Evolutionary conservation across 306 rosid genomes (phyloP), one percentile per base, ranked within the genome.

Genomic region (Inga leiocalycina): DNA sequence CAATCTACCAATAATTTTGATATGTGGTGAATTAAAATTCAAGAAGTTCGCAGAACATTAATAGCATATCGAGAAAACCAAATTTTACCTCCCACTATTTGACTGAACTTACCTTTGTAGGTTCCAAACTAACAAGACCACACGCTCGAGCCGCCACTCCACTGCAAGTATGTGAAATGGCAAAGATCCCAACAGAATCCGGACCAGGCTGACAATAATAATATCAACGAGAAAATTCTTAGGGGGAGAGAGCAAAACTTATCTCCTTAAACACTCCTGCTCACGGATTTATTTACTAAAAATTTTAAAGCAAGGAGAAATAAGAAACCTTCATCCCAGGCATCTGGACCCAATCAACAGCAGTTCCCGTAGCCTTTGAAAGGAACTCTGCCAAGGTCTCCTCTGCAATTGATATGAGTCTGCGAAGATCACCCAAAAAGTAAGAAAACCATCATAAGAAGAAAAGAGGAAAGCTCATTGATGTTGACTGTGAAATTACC

Each of bases 321-420:
- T 73, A 84, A 77, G 39, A 67, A 73, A 97, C 99, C 99, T 97
- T 97, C 99, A 97, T 97, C 98, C 99, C 99, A 91, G 99, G 97
- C 98, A 97, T 91, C 98, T 97, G 99, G 97, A 97, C 98, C 99
- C 99, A 97, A 90, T 97, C 98, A 77, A 97, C 98, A 97, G 99
- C 98, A 89, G 98, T 97, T 91, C 99, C 99, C 69, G 98, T 97
- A 89, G 99, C 99, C 95, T 97, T 97, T 48, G 99, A 97, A 87
- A 97, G 97, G 97, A 97, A 97, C 97, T 92, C 99, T 84, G 98
- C 88, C 95, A 97, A 89, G 81, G 97, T 92, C 91, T 94, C 99
- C 97, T 97, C 97, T 8, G 99, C 99, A 84, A 97, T 90, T 76
- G 98, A 90, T 80, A 96, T 93, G 86, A 96, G 98, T 93, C 99